Evolutionary conservation across 768 basidiomycete species (phyloP).

Genomic region (Naganishia kalamii): DNA sequence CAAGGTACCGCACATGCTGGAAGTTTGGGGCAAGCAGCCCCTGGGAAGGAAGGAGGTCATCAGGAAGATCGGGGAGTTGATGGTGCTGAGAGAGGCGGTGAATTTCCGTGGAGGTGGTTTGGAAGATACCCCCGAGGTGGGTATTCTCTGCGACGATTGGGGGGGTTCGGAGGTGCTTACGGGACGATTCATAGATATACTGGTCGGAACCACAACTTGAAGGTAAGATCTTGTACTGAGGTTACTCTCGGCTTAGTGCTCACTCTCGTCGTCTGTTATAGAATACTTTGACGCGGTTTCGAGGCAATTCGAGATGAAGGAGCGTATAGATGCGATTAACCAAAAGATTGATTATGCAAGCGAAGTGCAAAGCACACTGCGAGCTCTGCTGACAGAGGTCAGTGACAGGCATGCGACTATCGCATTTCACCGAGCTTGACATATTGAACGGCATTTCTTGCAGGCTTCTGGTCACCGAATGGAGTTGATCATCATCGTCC

Average conservation of each 20-base stretch:
- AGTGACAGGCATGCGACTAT: background rate
- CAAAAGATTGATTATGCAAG: constrained; percentile 64
- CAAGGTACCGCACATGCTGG: constrained; percentile 65
- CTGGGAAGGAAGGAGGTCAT: constrained; percentile 75
- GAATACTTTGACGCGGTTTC: constrained; percentile 79
- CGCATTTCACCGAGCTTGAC: background rate
- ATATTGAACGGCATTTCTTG: constrained; percentile 11
- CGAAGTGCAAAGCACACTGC: constrained; percentile 75
- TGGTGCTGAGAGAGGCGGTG: constrained; percentile 84
- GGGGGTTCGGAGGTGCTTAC: background rate
- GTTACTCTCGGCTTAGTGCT: background rate
- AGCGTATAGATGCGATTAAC: constrained; percentile 72
- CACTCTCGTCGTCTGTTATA: constrained; percentile 34
- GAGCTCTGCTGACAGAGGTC: constrained; percentile 83
- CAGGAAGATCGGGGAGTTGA: constrained; percentile 82
- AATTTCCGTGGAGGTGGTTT: constrained; percentile 56
- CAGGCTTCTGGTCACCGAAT: constrained; percentile 84
- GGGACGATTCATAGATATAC: constrained; percentile 60
- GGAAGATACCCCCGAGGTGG: constrained; percentile 45
- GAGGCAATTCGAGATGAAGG: constrained; percentile 75
- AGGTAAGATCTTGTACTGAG: constrained; percentile 50
- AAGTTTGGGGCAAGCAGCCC: constrained; percentile 74
- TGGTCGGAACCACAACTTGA: constrained; percentile 92
- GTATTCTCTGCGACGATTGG: background rate
- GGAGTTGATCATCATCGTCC: constrained; percentile 89